Evolutionary conservation across 2,329 filamentous ascomycete genomes (phyloP).

Genomic region (Claviceps arundinis): DNA sequence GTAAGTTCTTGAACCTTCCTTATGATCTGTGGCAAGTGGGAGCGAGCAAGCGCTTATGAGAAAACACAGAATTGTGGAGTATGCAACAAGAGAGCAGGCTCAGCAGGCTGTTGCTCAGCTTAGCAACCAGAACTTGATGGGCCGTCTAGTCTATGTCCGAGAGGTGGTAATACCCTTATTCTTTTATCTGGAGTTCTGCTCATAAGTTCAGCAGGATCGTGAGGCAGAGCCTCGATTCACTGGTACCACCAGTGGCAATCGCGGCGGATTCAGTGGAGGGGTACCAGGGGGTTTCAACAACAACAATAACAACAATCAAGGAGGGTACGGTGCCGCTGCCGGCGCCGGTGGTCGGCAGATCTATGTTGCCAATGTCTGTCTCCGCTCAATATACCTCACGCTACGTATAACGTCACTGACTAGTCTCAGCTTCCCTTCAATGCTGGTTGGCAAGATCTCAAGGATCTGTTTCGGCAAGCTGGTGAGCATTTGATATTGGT

Average conservation of each 20-base stretch:
- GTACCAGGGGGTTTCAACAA: slow-evolving; percentile 33
- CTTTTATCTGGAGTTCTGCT: background rate
- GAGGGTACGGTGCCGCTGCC: slow-evolving; percentile 34
- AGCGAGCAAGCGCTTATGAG: background rate
- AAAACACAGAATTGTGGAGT: slow-evolving; percentile 86
- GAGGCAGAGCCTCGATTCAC: slow-evolving; percentile 96
- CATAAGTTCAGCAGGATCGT: slow-evolving; percentile 54
- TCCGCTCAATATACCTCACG: slow-evolving; percentile 8
- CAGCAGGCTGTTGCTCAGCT: slow-evolving; percentile 94
- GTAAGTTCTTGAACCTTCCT: slow-evolving; percentile 46
- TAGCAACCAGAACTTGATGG: slow-evolving; percentile 99
- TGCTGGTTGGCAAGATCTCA: slow-evolving; percentile 96
- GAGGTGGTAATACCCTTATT: slow-evolving; percentile 50
- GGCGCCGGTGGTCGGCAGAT: slow-evolving; percentile 64
- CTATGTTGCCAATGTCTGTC: slow-evolving; percentile 94
- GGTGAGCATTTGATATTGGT: slow-evolving; percentile 46
- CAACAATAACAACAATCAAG: slow-evolving; percentile 29
- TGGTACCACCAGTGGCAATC: slow-evolving; percentile 50
- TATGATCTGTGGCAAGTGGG: background rate
- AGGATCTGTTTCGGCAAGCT: slow-evolving; percentile 96
- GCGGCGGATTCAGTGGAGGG: slow-evolving; percentile 48
- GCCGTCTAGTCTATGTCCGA: slow-evolving; percentile 93
- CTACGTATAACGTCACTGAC: slow-evolving; percentile 5
- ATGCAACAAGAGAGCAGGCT: slow-evolving; percentile 97
- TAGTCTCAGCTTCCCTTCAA: slow-evolving; percentile 75